phyloP scores from a whole-genome alignment of 2,329 filamentous ascomycete genomes.

The Stagonosporopsis vannaccii region DNA sequence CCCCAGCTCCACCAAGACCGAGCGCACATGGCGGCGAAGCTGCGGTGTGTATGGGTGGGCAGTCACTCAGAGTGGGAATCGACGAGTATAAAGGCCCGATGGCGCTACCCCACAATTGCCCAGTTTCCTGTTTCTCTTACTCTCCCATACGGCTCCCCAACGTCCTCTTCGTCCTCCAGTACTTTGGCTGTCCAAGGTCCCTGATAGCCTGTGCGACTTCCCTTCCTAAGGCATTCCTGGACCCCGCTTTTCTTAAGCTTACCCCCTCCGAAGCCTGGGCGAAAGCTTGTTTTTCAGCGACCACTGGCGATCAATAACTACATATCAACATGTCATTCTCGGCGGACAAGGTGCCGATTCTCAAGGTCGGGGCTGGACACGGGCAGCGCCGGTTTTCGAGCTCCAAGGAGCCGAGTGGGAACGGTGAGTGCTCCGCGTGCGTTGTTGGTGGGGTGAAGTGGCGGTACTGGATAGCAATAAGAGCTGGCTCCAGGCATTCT shows the following conservation, averaged over 20 bases:
- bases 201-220: too few species aligned
- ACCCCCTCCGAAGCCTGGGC: constrained; percentile 7
- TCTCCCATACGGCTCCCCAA: background rate
- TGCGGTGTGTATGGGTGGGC: constrained; percentile 18
- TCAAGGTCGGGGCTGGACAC: constrained; percentile 37
- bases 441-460: background rate
- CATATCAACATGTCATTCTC: constrained; percentile 44
- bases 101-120: constrained; percentile 1
- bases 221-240: too few species aligned
- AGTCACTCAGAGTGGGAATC: background rate
- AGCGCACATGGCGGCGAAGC: constrained; percentile 14
- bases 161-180: background rate
- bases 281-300: constrained; percentile 15
- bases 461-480: background rate
- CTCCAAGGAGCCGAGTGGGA: constrained; percentile 47
- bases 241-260: constrained; percentile 16
- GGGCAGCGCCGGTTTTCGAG: constrained; percentile 45
- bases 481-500: background rate
- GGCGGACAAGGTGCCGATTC: constrained; percentile 40
- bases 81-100: constrained; percentile 14
- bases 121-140: background rate
- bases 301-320: background rate
- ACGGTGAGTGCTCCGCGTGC: constrained; percentile 37
- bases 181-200: too few species aligned
- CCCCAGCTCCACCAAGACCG: background rate